These are phyloP conservation scores for Aspergillus terreus DNA, from an alignment of 2,329 filamentous ascomycete species.

Conservation along the genomic window DNA sequence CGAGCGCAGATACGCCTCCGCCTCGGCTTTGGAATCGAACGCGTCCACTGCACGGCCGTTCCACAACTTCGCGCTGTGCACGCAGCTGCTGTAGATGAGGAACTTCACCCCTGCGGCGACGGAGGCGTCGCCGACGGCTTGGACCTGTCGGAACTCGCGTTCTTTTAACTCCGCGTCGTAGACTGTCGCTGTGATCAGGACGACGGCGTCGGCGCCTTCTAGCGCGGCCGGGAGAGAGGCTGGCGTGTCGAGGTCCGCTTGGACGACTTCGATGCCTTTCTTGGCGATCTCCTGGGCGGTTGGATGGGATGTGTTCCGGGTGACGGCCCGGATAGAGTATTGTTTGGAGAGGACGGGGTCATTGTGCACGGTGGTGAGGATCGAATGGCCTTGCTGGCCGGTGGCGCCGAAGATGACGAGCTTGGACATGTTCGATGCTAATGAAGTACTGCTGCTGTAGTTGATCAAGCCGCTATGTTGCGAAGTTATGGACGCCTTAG, in stretches of 20 bases:
- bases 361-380: constrained; percentile 45
- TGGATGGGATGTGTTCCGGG: constrained; percentile 46
- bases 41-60: constrained; percentile 32
- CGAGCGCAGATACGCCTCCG: constrained; percentile 52
- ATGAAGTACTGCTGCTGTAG: neutral
- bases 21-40: constrained; percentile 57
- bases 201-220: constrained; percentile 45
- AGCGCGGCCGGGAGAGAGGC: constrained; percentile 35
- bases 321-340: constrained; percentile 55
- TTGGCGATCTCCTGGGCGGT: constrained; percentile 43
- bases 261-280: constrained; percentile 50
- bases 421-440: constrained; percentile 18
- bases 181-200: constrained; percentile 12
- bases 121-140: constrained; percentile 26
- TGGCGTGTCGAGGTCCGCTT: constrained; percentile 50
- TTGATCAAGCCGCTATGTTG: neutral
- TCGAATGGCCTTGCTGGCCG: constrained; percentile 58
- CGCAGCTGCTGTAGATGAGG: constrained; percentile 25
- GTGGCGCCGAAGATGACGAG: constrained; percentile 56
- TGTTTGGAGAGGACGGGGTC: constrained; percentile 44
- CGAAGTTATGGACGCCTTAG: neutral
- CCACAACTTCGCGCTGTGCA: constrained; percentile 21
- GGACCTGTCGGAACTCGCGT: constrained; percentile 22
- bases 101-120: constrained; percentile 24
- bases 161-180: constrained; percentile 23